A percentile compares a stretch with the other conserved stretches of the same genome.
phyloP scores from a whole-genome alignment of 2,329 filamentous ascomycete genomes.

The Clonostachys byssicola region DNA sequence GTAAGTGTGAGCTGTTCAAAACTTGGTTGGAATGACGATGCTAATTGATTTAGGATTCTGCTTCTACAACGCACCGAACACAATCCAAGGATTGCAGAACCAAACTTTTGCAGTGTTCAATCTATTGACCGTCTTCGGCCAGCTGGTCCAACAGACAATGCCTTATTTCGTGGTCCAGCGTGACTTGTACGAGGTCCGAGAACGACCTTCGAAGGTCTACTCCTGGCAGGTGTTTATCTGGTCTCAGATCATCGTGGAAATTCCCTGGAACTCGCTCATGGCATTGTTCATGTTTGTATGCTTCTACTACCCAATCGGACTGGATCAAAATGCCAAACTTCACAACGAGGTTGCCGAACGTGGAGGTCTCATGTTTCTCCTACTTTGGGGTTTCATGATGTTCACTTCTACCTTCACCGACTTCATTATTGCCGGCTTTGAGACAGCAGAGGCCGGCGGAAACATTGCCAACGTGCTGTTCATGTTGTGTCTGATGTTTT shows the following conservation, averaged over 20 bases:
- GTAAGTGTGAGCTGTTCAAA: conserved; percentile 64
- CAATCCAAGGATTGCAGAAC: conserved; percentile 64
- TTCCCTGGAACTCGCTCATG: conserved; percentile 12
- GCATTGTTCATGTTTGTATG: conserved; percentile 56
- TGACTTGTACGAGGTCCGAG: conserved; percentile 65
- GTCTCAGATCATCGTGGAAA: conserved; percentile 20
- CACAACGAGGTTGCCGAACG: conserved; percentile 40
- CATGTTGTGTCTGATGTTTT: conserved; percentile 54
- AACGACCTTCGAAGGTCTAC: conserved; percentile 64
- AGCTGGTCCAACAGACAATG: conserved; percentile 63
- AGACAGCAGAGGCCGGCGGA: conserved; percentile 63
- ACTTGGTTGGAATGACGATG: too few species aligned
- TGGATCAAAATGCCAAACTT: conserved; percentile 53
- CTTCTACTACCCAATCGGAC: conserved; percentile 66
- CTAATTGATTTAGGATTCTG: conserved; percentile 71
- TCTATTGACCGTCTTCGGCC: conserved; percentile 65
- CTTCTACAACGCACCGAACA: conserved; percentile 57
- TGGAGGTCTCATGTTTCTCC: conserved; percentile 58
- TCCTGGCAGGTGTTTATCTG: conserved; percentile 66
- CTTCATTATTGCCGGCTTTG: conserved; percentile 68
- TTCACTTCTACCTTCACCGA: conserved; percentile 66
- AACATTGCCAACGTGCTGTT: conserved; percentile 59
- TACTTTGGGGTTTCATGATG: conserved; percentile 59
- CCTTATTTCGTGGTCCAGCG: conserved; percentile 67
- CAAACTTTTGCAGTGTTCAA: conserved; percentile 71